Base-by-base conservation (phyloP, 73 alveolate species). In the Paramecium sexaurelia region DNA sequence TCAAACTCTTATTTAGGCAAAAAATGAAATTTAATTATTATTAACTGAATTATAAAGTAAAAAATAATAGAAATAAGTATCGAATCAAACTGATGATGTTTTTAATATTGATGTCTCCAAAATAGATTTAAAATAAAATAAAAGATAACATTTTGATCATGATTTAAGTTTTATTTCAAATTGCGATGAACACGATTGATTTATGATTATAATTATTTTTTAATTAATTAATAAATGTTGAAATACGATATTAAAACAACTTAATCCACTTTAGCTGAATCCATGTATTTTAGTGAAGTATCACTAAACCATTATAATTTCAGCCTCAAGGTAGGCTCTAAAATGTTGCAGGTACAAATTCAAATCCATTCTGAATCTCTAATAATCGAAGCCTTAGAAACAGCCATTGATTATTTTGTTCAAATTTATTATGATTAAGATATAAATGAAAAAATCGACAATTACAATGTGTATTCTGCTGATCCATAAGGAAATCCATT, bases 131-230 rank as follows among this genome's bases (percentile, higher is more conserved):
- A 45, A 40, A 51, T 13, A 51, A 78, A 78, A 78, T 22, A 41
- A 78, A 40, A 37, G 47, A 33, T 8, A 78, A 40, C 19, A 41
- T 40, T 17, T 78, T 22, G 73, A 41, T 78, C 6, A 40, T 29
- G 90, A 78, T 41, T 19, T 43, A 24, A 78, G 90, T 45, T 78
- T 78, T 78, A 45, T 78, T 1, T 78, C 90, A n/a, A 78, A 78
- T 22, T 1, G 6, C n/a, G 90, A 78, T 61, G 15, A 19, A 5
- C 11, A 51, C 6, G 90, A 78, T 22, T 78, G 90, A 78, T 41
- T 9, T 40, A 22, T 41, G 67, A 51, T 51, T 51, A n/a, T 51
- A 51, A n/a, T 51, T 51, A 51, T 51, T 51, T 29, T 56, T 29
- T 11, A 61, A 26, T 61, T 26, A 61, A 26, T 13, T 61, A 29